These are phyloP conservation scores for Mucuna pruriens DNA, from an alignment of 306 rosid genomes.

Conservation along the genomic window DNA sequence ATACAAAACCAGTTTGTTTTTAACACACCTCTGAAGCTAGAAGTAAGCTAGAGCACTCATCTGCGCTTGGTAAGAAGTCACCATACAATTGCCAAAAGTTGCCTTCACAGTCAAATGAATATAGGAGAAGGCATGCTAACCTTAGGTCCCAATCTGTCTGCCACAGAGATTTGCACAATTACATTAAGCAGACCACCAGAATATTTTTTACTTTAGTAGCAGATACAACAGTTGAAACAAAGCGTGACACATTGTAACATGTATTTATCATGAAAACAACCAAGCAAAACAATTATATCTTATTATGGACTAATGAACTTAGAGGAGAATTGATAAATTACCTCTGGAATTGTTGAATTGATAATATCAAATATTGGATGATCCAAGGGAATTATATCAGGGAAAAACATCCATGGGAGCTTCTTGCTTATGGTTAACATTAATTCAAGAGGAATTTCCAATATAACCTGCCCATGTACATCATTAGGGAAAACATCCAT, in stretches of 20 bases:
- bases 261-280: background rate
- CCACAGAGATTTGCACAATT: conserved; percentile 54
- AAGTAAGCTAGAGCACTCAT: conserved; percentile 91
- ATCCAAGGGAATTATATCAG: conserved; percentile 89
- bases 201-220: background rate
- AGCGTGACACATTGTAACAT: background rate
- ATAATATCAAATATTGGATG: conserved; percentile 97
- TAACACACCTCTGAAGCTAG: conserved; percentile 81
- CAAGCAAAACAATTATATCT: conserved; percentile 19
- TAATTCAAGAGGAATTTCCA: conserved; percentile 95
- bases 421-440: conserved; percentile 90
- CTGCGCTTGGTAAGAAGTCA: conserved; percentile 87
- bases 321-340: conserved; percentile 41
- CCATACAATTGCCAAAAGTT: conserved; percentile 97
- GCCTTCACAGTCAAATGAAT: conserved; percentile 72
- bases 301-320: conserved; percentile 4
- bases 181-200: conserved; percentile 34
- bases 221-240: conserved; percentile 2
- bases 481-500: conserved; percentile 24
- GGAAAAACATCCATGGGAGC: conserved; percentile 98
- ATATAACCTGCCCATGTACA: conserved; percentile 69
- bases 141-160: conserved; percentile 99
- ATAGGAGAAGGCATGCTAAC: conserved; percentile 91
- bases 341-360: conserved; percentile 95
- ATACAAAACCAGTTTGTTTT: background rate